Conservation (phyloP, 345 rosid genomes). For the Balakata baccata region DNA sequence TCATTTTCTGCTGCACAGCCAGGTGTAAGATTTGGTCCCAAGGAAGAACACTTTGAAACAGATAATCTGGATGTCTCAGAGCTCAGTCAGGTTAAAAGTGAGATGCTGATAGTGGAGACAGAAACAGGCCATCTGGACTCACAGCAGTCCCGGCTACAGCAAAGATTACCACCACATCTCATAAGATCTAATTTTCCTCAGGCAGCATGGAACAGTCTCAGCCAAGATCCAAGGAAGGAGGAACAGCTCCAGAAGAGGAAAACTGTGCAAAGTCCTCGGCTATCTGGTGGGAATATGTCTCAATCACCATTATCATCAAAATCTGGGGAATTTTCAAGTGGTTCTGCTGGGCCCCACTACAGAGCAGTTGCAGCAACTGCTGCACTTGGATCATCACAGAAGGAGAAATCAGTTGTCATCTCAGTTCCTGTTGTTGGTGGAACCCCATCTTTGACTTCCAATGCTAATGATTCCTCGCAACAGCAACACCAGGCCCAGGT, state of each 20-base stretch:
- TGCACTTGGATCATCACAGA: slow-evolving; percentile 56
- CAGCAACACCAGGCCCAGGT: slow-evolving; percentile 65
- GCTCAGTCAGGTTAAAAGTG: slow-evolving; percentile 43
- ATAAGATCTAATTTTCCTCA: slow-evolving; percentile 58
- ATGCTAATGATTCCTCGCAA: slow-evolving; percentile 75
- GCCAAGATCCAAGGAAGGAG: slow-evolving; percentile 72
- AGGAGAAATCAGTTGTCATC: slow-evolving; percentile 65
- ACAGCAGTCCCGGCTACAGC: slow-evolving; percentile 55
- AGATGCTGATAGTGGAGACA: slow-evolving; percentile 45
- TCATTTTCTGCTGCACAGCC: slow-evolving; percentile 57
- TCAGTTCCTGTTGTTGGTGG: slow-evolving; percentile 64
- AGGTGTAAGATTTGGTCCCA: slow-evolving; percentile 53
- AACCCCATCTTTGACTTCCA: slow-evolving; percentile 65
- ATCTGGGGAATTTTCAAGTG: slow-evolving; percentile 94
- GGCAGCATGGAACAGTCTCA: slow-evolving; percentile 62
- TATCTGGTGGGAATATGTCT: slow-evolving; percentile 10
- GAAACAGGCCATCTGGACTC: slow-evolving; percentile 59
- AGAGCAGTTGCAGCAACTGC: slow-evolving; percentile 53
- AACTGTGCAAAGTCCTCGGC: slow-evolving; percentile 76
- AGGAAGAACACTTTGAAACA: slow-evolving; percentile 75
- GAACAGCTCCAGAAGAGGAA: slow-evolving; percentile 74
- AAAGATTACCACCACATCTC: slow-evolving; percentile 48
- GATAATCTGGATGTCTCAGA: slow-evolving; percentile 59
- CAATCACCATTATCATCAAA: slow-evolving; percentile 93
- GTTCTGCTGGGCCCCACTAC: slow-evolving; percentile 75